These are phyloP conservation scores for Leucaena leucocephala DNA, from an alignment of 306 rosid genomes.

Conservation along the genomic window DNA sequence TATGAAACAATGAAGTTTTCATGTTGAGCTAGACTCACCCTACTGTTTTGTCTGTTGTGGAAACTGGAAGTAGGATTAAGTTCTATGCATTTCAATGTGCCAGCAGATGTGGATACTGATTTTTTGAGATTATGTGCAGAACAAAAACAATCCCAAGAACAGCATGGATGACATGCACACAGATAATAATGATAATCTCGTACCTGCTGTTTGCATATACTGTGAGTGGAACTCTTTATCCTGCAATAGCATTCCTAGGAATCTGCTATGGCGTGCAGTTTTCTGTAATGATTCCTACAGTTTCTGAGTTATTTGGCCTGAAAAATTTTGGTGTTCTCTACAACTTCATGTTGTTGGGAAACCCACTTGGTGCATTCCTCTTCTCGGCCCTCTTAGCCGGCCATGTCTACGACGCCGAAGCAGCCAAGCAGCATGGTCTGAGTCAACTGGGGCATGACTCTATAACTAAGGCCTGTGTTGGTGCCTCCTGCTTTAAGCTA, in stretches of 20 bases:
- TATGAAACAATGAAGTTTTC: not conserved
- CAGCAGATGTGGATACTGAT: not conserved
- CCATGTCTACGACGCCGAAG: constrained; percentile 66
- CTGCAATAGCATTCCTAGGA: constrained; percentile 69
- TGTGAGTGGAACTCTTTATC: constrained; percentile 59
- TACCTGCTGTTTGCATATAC: constrained; percentile 72
- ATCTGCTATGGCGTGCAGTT: constrained; percentile 80
- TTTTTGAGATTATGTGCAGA: constrained; percentile 46
- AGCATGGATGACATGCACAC: constrained; percentile 80
- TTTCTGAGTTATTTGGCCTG: constrained; percentile 83
- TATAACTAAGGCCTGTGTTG: constrained; percentile 53
- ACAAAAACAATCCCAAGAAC: constrained; percentile 67
- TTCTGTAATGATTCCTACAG: constrained; percentile 78
- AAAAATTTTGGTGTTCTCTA: constrained; percentile 65
- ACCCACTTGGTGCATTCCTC: constrained; percentile 78
- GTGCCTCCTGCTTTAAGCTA: constrained; percentile 73
- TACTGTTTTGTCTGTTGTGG: not conserved
- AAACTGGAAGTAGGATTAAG: not conserved
- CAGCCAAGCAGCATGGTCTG: constrained; percentile 62
- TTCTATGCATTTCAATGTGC: not conserved
- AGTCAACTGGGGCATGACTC: constrained; percentile 6
- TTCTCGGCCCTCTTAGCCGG: constrained; percentile 85
- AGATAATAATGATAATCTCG: constrained; percentile 55
- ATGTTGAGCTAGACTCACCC: not conserved
- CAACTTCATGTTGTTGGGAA: constrained; percentile 70